Conservation (phyloP, 805 yeast species). For the Dipodascus geniculatus region DNA sequence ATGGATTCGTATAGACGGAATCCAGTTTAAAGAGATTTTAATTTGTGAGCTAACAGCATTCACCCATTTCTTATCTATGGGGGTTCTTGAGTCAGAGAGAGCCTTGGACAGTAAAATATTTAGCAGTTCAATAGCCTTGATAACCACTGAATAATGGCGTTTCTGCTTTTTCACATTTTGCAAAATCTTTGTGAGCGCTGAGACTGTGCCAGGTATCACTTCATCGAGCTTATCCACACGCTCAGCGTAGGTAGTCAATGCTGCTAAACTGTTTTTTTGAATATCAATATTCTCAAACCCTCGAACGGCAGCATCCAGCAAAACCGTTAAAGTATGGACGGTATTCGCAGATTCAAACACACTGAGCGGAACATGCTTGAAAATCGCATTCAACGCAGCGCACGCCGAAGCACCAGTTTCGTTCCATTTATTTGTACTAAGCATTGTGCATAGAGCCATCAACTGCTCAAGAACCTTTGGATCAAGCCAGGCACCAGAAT, state of each 20-base stretch:
- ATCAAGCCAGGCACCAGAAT: conserved; percentile 29
- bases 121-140: conserved; percentile 12
- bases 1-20: conserved; percentile 22
- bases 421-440: conserved; percentile 7
- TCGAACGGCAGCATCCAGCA: background rate
- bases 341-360: background rate
- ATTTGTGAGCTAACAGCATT: conserved; percentile 41
- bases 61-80: conserved; percentile 37
- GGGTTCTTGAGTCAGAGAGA: conserved; percentile 11
- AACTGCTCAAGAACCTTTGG: background rate
- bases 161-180: conserved; percentile 15
- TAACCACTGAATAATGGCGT: conserved; percentile 14
- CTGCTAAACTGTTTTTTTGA: conserved; percentile 3
- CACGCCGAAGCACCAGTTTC: background rate
- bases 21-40: conserved; percentile 31
- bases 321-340: background rate
- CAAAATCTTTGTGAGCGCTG: conserved; percentile 17
- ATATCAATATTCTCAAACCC: conserved; percentile 8
- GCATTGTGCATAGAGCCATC: background rate
- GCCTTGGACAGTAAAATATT: conserved; percentile 9
- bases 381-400: background rate
- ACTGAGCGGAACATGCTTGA: background rate
- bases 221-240: conserved; percentile 18
- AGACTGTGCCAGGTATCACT: conserved; percentile 25
- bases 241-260: background rate